Evolutionary conservation across 441 rosid species (phyloP).

Genomic region (Breynia disticha): DNA sequence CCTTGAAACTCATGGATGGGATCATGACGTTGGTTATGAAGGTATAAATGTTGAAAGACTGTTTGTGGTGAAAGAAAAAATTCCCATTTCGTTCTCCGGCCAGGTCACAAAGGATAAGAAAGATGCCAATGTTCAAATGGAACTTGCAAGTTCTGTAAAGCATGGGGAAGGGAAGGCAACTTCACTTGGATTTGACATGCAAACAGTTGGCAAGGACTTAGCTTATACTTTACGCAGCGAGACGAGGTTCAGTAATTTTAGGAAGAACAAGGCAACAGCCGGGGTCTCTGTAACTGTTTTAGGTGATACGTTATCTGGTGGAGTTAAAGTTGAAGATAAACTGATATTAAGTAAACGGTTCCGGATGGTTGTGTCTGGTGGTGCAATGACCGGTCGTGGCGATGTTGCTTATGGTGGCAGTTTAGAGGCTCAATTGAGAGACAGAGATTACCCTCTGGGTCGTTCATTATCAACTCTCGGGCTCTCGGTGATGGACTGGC

Average conservation of each 20-base stretch:
- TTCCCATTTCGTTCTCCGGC: slow-evolving; percentile 67
- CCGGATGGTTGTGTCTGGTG: slow-evolving; percentile 66
- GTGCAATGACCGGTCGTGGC: slow-evolving; percentile 77
- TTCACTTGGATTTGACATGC: slow-evolving; percentile 83
- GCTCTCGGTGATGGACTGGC: slow-evolving; percentile 94
- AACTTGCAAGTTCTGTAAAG: slow-evolving; percentile 64
- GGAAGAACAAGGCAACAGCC: slow-evolving; percentile 79
- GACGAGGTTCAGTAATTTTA: slow-evolving; percentile 53
- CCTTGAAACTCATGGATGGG: slow-evolving; percentile 94
- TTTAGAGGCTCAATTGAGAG: slow-evolving; percentile 82
- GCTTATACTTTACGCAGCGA: slow-evolving; percentile 75
- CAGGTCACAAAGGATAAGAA: slow-evolving; percentile 85
- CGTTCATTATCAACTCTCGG: slow-evolving; percentile 66
- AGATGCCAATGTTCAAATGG: slow-evolving; percentile 83
- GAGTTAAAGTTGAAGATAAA: slow-evolving; percentile 78
- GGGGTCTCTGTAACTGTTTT: slow-evolving; percentile 68
- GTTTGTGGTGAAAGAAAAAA: slow-evolving; percentile 57
- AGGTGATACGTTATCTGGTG: slow-evolving; percentile 71
- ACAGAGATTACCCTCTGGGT: slow-evolving; percentile 73
- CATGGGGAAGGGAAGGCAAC: slow-evolving; percentile 73
- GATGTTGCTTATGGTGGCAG: slow-evolving; percentile 88
- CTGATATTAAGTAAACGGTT: slow-evolving; percentile 51
- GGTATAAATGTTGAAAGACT: slow-evolving; percentile 75
- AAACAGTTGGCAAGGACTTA: slow-evolving; percentile 80
- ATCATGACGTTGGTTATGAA: slow-evolving; percentile 94